Evolutionary conservation across 805 yeast species (phyloP), one percentile per base, ranked within the genome.

Genomic region (Lipomyces sp.): DNA sequence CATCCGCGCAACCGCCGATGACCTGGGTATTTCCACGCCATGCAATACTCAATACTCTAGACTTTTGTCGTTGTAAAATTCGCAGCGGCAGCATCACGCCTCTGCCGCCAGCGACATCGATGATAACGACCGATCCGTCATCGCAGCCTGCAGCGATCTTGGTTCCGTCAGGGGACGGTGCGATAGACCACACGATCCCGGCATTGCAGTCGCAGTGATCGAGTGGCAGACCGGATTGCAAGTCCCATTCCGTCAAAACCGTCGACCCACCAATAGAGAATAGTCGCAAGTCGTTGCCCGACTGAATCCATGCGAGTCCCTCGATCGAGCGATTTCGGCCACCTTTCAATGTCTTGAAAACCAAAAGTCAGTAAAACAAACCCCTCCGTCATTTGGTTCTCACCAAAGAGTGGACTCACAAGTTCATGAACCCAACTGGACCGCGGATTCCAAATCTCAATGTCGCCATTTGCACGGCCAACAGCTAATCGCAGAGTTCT

Each of bases 251-350:
- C 2, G 97, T 92, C 58, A 95, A 81, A 57, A 84, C 84, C 3
- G 97, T 90, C 0, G 98, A 90, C 4, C 98, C 99, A 57, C 98
- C 98, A 70, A 92, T 91, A 48, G 97, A 89, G 75, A 94, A 95
- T 58, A 95, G 82, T 70, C 98, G 84, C 30, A 61, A 50, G n/a
- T 80, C 82, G 11, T 82, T 82, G 2, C 81, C 82, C 7, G 79
- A 76, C 24, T 80, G 75, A 2, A 88, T 76, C 98, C 98, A 95
- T 29, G 88, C 88, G 7, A 95, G 78, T 0, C 96, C 97, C 79
- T 95, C 99, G 62, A 95, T 85, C 6, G 97, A 87, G 67, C 96
- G 84, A 34, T 89, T 96, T 64, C 83, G 83, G 1, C 96, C 92
- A 11, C 98, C 98, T 63, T 84, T 85, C 55, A 94, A 81, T 0